phyloP scores from a whole-genome alignment of 495 filamentous ascomycete genomes.

The Articulospora tetracladia region DNA sequence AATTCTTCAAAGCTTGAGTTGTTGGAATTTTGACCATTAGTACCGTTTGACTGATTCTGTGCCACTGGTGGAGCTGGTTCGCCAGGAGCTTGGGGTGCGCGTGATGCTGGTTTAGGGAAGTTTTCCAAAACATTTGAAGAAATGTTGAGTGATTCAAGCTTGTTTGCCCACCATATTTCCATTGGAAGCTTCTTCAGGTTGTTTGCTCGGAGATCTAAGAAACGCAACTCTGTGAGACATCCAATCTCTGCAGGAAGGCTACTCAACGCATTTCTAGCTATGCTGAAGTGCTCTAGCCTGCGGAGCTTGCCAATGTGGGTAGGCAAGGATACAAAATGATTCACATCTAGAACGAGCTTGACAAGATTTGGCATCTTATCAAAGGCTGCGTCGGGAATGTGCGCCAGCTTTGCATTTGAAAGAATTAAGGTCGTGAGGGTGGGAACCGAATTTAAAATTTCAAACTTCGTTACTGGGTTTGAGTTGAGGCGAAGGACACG shows the following conservation, averaged over 20 bases:
- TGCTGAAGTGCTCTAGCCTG: slow-evolving; percentile 86
- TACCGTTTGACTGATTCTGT: slow-evolving; percentile 34
- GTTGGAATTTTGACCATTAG: slow-evolving; percentile 47
- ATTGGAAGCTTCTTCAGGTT: slow-evolving; percentile 83
- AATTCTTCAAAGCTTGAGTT: slow-evolving; percentile 78
- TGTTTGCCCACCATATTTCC: slow-evolving; percentile 89
- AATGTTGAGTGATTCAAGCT: slow-evolving; percentile 86
- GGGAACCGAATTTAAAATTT: slow-evolving; percentile 69
- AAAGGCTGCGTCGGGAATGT: slow-evolving; percentile 80
- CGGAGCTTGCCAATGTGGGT: slow-evolving; percentile 77
- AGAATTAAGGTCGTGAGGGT: slow-evolving; percentile 82
- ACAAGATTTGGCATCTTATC: slow-evolving; percentile 81
- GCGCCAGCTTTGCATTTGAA: slow-evolving; percentile 79
- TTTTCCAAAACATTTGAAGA: slow-evolving; percentile 87
- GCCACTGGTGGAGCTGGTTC: slow-evolving; percentile 30
- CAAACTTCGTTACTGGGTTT: slow-evolving; percentile 91
- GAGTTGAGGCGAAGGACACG: slow-evolving; percentile 82
- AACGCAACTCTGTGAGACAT: slow-evolving; percentile 74
- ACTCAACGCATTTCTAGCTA: slow-evolving; percentile 82
- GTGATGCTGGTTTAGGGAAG: slow-evolving; percentile 80
- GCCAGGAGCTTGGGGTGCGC: slow-evolving; percentile 53
- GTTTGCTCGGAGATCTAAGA: slow-evolving; percentile 86
- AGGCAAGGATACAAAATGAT: slow-evolving; percentile 89
- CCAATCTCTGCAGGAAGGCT: slow-evolving; percentile 83
- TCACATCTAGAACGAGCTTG: slow-evolving; percentile 86